Conservation (phyloP, 78 protist genomes). For the Dictyostelium capitatum region DNA sequence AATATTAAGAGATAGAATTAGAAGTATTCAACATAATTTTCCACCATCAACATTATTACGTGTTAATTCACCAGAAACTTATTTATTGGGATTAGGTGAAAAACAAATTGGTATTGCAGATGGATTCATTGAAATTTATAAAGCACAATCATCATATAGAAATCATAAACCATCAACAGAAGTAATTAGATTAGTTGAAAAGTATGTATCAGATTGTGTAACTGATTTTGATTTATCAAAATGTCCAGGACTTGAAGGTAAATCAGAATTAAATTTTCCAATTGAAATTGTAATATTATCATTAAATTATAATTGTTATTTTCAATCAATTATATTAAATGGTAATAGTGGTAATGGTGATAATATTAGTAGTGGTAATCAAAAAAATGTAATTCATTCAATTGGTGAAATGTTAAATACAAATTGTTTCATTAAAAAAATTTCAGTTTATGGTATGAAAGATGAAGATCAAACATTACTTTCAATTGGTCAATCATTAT, state of each 20-base stretch:
- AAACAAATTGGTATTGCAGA: not conserved
- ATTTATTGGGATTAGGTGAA: not conserved
- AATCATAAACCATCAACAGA: slow-evolving; percentile 7
- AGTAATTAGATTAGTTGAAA: slow-evolving; percentile 37
- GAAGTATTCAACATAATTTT: slow-evolving; percentile 18
- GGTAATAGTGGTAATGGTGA: not conserved
- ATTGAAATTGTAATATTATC: slow-evolving; percentile 8
- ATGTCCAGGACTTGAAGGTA: slow-evolving; percentile 60
- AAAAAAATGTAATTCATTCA: not conserved
- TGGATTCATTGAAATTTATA: slow-evolving; percentile 25
- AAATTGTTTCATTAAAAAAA: slow-evolving; percentile 26
- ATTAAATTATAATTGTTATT: slow-evolving; percentile 39
- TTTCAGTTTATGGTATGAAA: not conserved
- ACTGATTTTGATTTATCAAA: slow-evolving; percentile 48
- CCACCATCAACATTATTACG: slow-evolving; percentile 4
- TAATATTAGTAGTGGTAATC: not conserved
- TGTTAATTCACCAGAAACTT: slow-evolving; percentile 11
- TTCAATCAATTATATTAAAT: slow-evolving; percentile 13
- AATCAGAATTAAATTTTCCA: slow-evolving; percentile 1
- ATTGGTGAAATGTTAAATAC: slow-evolving; percentile 24
- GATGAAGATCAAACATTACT: slow-evolving; percentile 14
- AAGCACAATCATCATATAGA: slow-evolving; percentile 27
- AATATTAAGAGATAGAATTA: not conserved
- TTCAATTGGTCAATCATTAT: not conserved
- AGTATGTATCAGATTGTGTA: slow-evolving; percentile 14